These are phyloP conservation scores for Alliaria petiolata DNA, from an alignment of 345 rosid species.

Conservation along the genomic window DNA sequence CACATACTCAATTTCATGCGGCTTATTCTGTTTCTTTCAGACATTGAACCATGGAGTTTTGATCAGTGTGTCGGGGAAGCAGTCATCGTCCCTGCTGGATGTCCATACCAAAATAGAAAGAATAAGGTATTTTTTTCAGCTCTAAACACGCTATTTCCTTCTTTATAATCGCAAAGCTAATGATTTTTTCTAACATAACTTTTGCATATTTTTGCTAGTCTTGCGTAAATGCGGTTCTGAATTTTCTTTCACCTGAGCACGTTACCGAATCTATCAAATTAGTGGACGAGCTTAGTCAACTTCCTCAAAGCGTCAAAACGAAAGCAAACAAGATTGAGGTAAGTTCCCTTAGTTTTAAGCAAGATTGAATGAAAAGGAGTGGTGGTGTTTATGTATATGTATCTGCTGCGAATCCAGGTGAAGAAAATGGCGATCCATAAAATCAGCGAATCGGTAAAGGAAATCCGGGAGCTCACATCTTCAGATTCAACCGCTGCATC, in stretches of 20 bases:
- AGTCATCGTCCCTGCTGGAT: slow-evolving; percentile 87
- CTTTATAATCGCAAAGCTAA: neutral
- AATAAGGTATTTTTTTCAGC: slow-evolving; percentile 49
- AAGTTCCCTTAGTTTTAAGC: slow-evolving; percentile 28
- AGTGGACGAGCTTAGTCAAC: slow-evolving; percentile 63
- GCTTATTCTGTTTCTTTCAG: slow-evolving; percentile 36
- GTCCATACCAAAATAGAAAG: slow-evolving; percentile 87
- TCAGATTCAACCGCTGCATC: slow-evolving; percentile 23
- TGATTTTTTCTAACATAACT: neutral
- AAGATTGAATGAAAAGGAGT: slow-evolving; percentile 44
- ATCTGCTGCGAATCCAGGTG: slow-evolving; percentile 49
- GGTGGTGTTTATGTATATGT: neutral
- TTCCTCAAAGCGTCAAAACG: slow-evolving; percentile 67
- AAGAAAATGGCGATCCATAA: slow-evolving; percentile 77
- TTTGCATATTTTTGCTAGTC: slow-evolving; percentile 47
- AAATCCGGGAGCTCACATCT: slow-evolving; percentile 71
- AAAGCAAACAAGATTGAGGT: slow-evolving; percentile 72
- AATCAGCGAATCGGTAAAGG: slow-evolving; percentile 59
- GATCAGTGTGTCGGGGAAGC: slow-evolving; percentile 96
- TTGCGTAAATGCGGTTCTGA: slow-evolving; percentile 81
- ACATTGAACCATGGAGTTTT: slow-evolving; percentile 92
- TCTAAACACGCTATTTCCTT: neutral
- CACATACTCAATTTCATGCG: neutral
- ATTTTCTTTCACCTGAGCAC: slow-evolving; percentile 86
- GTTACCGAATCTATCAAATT: slow-evolving; percentile 55